These are phyloP conservation scores for Schizosaccharomyces japonicus DNA, from an alignment of 805 yeast species.

Conservation along the genomic window DNA sequence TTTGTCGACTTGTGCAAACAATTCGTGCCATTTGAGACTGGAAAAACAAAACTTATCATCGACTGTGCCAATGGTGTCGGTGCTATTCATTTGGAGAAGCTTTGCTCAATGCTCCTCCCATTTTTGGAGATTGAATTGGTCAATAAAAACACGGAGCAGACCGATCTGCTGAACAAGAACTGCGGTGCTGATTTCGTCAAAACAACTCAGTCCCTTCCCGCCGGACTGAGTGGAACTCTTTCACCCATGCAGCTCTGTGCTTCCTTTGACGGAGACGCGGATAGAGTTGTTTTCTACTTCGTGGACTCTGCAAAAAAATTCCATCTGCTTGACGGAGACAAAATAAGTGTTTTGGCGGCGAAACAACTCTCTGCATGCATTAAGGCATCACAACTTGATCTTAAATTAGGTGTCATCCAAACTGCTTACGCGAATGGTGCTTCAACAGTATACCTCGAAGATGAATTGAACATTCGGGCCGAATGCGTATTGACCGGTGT, in stretches of 20 bases:
- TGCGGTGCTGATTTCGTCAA: constrained; percentile 96
- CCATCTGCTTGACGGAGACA: constrained; percentile 62
- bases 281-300: constrained; percentile 58
- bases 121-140: constrained; percentile 22
- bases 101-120: constrained; percentile 21
- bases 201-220: constrained; percentile 60
- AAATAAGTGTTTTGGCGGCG: constrained; percentile 68
- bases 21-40: constrained; percentile 9
- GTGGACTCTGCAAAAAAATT: constrained; percentile 16
- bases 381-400: constrained; percentile 20
- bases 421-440: constrained; percentile 96
- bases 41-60: constrained; percentile 25
- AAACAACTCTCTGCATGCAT: constrained; percentile 32
- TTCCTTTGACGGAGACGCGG: constrained; percentile 94
- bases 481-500: constrained; percentile 88
- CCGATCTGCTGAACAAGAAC: constrained; percentile 38
- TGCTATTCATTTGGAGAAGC: constrained; percentile 38
- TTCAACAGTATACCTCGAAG: constrained; percentile 47
- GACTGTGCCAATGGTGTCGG: constrained; percentile 98
- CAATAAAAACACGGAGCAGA: constrained; percentile 29
- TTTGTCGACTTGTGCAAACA: constrained; percentile 21
- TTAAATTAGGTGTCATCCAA: constrained; percentile 63
- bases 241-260: constrained; percentile 33
- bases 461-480: constrained; percentile 46
- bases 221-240: constrained; percentile 23